Conservation (phyloP, 1,284 basidiomycete species). For the Fomitiporia mediterranea region DNA sequence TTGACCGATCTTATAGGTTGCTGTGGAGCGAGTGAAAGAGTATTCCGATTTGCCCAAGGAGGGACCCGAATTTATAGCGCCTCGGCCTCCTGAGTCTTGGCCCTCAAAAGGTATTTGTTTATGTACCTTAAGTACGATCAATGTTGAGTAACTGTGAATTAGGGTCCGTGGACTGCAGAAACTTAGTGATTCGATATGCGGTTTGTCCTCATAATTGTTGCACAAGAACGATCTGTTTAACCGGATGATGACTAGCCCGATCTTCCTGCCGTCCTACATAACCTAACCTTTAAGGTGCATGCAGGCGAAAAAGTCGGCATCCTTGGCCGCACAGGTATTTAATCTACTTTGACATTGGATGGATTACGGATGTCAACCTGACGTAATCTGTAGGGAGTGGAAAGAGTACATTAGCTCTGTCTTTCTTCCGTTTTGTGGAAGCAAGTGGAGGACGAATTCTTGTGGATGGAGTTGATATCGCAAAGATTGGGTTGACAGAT, state of each 20-base stretch:
- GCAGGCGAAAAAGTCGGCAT: slow-evolving; percentile 85
- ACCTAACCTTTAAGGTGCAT: slow-evolving; percentile 70
- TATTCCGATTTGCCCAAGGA: slow-evolving; percentile 80
- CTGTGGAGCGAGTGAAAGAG: slow-evolving; percentile 87
- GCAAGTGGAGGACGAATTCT: slow-evolving; percentile 77
- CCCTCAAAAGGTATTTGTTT: slow-evolving; percentile 54
- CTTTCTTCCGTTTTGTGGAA: slow-evolving; percentile 95
- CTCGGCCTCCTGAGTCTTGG: slow-evolving; percentile 78
- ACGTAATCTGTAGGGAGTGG: slow-evolving; percentile 35
- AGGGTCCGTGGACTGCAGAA: slow-evolving; percentile 65
- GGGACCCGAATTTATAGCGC: slow-evolving; percentile 78
- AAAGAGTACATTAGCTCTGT: slow-evolving; percentile 86
- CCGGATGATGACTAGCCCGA: slow-evolving; percentile 49
- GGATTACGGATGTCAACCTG: neutral
- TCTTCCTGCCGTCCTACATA: slow-evolving; percentile 82
- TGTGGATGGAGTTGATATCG: slow-evolving; percentile 87
- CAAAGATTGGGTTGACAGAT: slow-evolving; percentile 83
- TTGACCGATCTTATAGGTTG: slow-evolving; percentile 48
- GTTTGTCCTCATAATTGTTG: slow-evolving; percentile 41
- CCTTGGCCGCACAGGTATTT: slow-evolving; percentile 76
- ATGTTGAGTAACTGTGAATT: neutral
- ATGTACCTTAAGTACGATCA: neutral
- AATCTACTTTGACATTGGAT: slow-evolving; percentile 20
- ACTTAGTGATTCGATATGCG: slow-evolving; percentile 84
- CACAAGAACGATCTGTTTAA: neutral